phyloP scores from a whole-genome alignment of 352 stramenopile species.

The Pythium aquatile region DNA sequence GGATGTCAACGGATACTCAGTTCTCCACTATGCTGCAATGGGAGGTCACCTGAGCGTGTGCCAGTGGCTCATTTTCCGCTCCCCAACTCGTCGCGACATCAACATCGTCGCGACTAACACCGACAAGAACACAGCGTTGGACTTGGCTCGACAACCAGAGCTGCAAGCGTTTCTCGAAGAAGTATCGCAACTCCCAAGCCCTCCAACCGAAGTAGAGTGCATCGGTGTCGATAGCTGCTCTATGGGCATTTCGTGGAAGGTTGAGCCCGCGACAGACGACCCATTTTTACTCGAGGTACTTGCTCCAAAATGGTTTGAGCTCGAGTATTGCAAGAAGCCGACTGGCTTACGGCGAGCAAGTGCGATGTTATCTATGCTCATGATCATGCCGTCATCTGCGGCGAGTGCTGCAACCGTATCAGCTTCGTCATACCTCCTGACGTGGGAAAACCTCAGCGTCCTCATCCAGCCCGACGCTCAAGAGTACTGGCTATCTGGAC shows the following conservation, averaged over 20 bases:
- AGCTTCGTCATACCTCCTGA: slow-evolving; percentile 43
- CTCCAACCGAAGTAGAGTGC: slow-evolving; percentile 38
- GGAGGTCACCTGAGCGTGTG: slow-evolving; percentile 52
- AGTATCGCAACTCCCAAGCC: slow-evolving; percentile 31
- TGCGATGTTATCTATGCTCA: slow-evolving; percentile 50
- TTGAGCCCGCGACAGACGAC: slow-evolving; percentile 34
- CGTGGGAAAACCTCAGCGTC: slow-evolving; percentile 50
- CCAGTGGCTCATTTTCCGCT: slow-evolving; percentile 56
- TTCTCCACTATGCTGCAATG: slow-evolving; percentile 70
- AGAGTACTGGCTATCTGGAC: slow-evolving; percentile 57
- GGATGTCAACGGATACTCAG: slow-evolving; percentile 56
- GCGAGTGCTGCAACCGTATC: slow-evolving; percentile 25
- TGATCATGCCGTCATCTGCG: slow-evolving; percentile 38
- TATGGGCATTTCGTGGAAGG: slow-evolving; percentile 57
- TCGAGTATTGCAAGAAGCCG: slow-evolving; percentile 67
- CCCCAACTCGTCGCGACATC: slow-evolving; percentile 36
- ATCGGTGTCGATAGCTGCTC: slow-evolving; percentile 52
- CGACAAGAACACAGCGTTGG: slow-evolving; percentile 36
- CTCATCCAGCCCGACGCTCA: slow-evolving; percentile 44
- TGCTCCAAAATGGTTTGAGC: slow-evolving; percentile 45
- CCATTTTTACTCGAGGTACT: slow-evolving; percentile 34
- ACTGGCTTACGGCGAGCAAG: slow-evolving; percentile 41
- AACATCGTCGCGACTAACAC: slow-evolving; percentile 46
- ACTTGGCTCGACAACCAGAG: slow-evolving; percentile 41
- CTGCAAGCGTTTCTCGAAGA: slow-evolving; percentile 47